Evolutionary conservation across 192 early-diverging fungal species (phyloP), one percentile per base, ranked within the genome.

Genomic region (Bifiguratus adelaidae): DNA sequence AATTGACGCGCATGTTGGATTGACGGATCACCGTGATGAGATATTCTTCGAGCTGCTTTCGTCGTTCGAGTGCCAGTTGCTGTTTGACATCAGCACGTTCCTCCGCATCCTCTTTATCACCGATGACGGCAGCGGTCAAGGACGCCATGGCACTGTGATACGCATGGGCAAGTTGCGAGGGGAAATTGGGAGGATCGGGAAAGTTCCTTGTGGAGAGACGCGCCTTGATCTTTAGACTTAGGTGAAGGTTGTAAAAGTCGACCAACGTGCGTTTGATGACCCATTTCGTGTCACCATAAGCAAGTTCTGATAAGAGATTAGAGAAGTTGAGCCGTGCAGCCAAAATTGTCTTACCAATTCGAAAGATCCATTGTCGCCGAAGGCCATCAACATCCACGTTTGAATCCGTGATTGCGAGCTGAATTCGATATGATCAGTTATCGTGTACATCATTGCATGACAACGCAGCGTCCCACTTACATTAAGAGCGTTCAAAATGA

Each of bases 231-330:
- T 67, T 76, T 27, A 88, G 58, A 19, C 61, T 65, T 19, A 80
- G 65, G 53, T 86, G 78, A 29, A 88, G 54, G 13, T 61, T 52
- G n/a, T 77, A 58, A 55, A 88, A 85, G 47, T 88, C 82, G 33
- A 73, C 58, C 21, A 81, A 66, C 0, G 74, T 67, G 13, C 77
- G 68, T 21, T 68, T 57, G 21, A 86, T 73, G 12, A 83, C 80
- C 86, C 86, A 88, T 57, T 83, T 84, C 35, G 80, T 60, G 38
- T 86, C 83, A 9, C 86, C 86, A 48, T 88, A 88, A 52, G 78
- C 68, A 15, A 84, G 60, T 49, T 78, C 78, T n/a, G n/a, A n/a
- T n/a, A n/a, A n/a, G n/a, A n/a, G n/a, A n/a, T n/a, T n/a, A n/a
- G n/a, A n/a, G n/a, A n/a, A n/a, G n/a, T n/a, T n/a, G n/a, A n/a